Evolutionary conservation across 2,329 filamentous ascomycete species (phyloP).

Genomic region (Zasmidium cellare): DNA sequence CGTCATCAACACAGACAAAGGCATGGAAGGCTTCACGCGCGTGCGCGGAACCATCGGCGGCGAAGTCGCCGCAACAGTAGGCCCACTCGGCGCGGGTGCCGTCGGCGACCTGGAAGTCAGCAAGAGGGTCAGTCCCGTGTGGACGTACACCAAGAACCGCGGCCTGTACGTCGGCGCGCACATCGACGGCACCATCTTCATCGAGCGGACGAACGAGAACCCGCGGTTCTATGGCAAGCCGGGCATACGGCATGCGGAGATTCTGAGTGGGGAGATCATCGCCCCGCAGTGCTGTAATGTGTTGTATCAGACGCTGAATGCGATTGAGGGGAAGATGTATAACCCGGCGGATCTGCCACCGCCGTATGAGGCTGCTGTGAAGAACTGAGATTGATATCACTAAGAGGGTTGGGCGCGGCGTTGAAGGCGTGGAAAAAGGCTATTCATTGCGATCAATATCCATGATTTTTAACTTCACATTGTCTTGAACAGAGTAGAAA

Average conservation of each 20-base stretch:
- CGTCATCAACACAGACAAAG: slow-evolving; percentile 82
- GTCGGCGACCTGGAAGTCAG: slow-evolving; percentile 67
- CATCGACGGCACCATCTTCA: slow-evolving; percentile 80
- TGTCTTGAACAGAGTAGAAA: no score
- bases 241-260: slow-evolving; percentile 60
- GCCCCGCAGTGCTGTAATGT: slow-evolving; percentile 55
- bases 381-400: no score
- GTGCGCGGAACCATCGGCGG: slow-evolving; percentile 76
- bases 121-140: slow-evolving; percentile 68
- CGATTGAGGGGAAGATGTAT: slow-evolving; percentile 65
- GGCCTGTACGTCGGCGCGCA: slow-evolving; percentile 84
- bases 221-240: slow-evolving; percentile 73
- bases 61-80: slow-evolving; percentile 72
- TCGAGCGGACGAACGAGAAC: slow-evolving; percentile 83
- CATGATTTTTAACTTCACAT: no score
- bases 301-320: slow-evolving; percentile 78
- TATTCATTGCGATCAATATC: no score
- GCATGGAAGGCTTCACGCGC: slow-evolving; percentile 78
- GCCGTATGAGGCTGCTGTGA: background rate
- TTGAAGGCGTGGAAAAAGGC: no score
- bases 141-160: slow-evolving; percentile 82
- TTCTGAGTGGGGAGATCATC: slow-evolving; percentile 58
- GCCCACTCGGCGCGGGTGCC: slow-evolving; percentile 76
- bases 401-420: no score
- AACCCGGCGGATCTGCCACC: background rate